phyloP scores from a whole-genome alignment of 768 basidiomycete genomes.

The Coprinellus aureogranulatus region DNA sequence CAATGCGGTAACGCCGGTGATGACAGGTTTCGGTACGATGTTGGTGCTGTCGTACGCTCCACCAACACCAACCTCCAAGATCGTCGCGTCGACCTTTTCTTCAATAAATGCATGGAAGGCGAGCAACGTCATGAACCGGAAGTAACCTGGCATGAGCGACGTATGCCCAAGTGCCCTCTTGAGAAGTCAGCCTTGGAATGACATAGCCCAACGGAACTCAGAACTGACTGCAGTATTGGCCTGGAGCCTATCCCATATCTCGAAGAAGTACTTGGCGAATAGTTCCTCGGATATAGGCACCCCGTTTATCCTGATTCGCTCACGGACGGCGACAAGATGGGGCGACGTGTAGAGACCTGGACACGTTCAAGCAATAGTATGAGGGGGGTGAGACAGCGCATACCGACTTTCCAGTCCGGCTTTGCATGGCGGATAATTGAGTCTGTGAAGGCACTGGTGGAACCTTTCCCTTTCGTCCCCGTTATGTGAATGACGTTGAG shows the following conservation, averaged over 20 bases:
- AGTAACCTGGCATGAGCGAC: slow-evolving; percentile 83
- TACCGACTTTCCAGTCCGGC: slow-evolving; percentile 81
- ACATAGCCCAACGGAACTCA: background rate
- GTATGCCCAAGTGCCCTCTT: slow-evolving; percentile 40
- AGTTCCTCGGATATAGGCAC: slow-evolving; percentile 81
- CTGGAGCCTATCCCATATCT: slow-evolving; percentile 88
- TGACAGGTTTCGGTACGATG: slow-evolving; percentile 86
- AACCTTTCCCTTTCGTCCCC: slow-evolving; percentile 98
- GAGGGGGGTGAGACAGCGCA: slow-evolving; percentile 27
- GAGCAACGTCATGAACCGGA: slow-evolving; percentile 88
- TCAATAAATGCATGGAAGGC: slow-evolving; percentile 88
- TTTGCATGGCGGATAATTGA: slow-evolving; percentile 76
- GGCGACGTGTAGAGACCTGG: slow-evolving; percentile 95
- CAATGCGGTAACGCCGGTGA: slow-evolving; percentile 84
- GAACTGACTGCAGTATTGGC: slow-evolving; percentile 53
- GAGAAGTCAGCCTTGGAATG: slow-evolving; percentile 2
- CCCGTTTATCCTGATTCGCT: slow-evolving; percentile 93
- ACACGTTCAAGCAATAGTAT: background rate
- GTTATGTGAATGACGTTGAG: slow-evolving; percentile 96
- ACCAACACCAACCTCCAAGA: slow-evolving; percentile 96
- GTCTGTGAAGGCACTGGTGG: slow-evolving; percentile 90
- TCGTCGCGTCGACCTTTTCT: slow-evolving; percentile 81
- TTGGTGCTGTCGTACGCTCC: slow-evolving; percentile 95
- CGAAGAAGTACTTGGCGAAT: slow-evolving; percentile 91
- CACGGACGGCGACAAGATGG: slow-evolving; percentile 92